Evolutionary conservation across 208 protist genomes (phyloP), one percentile per base, ranked within the genome.

Genomic region (Trypanosomatidae sp.): DNA sequence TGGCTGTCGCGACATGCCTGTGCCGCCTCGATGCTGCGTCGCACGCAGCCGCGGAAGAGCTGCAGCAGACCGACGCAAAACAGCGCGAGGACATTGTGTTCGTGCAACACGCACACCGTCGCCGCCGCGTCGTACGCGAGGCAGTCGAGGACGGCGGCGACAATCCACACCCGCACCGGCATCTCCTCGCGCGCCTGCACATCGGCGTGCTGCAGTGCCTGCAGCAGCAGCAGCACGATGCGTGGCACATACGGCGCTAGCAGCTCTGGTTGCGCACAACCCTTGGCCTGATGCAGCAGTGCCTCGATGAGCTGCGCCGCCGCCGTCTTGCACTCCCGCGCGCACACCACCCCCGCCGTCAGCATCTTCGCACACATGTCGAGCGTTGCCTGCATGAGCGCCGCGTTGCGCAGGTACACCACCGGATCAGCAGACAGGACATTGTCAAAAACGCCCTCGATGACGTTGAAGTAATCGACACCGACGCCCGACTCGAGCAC

Each of bases 381-480:
- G 55, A 69, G 83, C 7, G 75, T 85, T 7, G 63, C 61, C 30
- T 71, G 65, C 79, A 92, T 92, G 23, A 92, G 43, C 7, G 53
- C 50, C 7, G 44, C 25, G 56, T 88, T 79, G 43, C 47, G 30
- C 16, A 92, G 22, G 28, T 74, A 92, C 61, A 61, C 57, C 10
- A 68, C 71, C 0, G 84, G 55, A 2, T 58, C 75, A 11, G 63
- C 50, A 0, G 84, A 88, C 11, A 92, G 38, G 33, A 78, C 85
- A 57, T 87, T 92, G 48, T 92, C 84, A 22, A 92, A 43, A 33
- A 89, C 74, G 33, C 78, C 79, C 63, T 85, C 84, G 35, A 92
- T 82, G 6, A 42, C 59, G 39, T 32, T 45, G 50, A 92, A 92
- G 53, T 81, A 86, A 57, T 92, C 84, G 5, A 92, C 76, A 22